A percentile compares a stretch with the other conserved stretches of the same genome.
phyloP scores from a whole-genome alignment of 345 rosid genomes.

The Lepidium aucheri region DNA sequence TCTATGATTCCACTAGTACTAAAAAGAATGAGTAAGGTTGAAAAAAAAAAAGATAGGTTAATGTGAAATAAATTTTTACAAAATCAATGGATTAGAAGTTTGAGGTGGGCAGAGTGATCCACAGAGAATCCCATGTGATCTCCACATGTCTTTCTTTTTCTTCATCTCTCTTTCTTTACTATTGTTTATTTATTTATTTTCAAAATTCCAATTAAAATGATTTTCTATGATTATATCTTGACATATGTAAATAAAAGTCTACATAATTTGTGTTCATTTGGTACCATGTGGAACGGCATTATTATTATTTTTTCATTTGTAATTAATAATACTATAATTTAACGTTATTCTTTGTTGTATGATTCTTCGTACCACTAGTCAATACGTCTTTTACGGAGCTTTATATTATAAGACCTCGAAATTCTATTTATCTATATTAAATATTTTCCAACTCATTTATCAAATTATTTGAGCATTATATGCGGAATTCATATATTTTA shows the following conservation, averaged over 20 bases:
- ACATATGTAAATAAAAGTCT: not conserved
- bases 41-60: slow-evolving; percentile 10
- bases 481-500: no score
- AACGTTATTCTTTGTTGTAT: not conserved
- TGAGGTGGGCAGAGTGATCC: slow-evolving; percentile 23
- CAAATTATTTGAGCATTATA: no score
- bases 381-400: not conserved
- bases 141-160: slow-evolving; percentile 26
- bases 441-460: no score
- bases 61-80: slow-evolving; percentile 3
- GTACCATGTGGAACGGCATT: not conserved
- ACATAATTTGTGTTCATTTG: not conserved
- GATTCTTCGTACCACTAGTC: not conserved
- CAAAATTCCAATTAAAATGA: not conserved
- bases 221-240: slow-evolving; percentile 1
- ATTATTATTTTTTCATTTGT: not conserved
- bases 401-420: not conserved
- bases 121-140: slow-evolving; percentile 32
- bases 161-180: not conserved
- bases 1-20: no score
- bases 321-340: not conserved
- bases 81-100: slow-evolving; percentile 20
- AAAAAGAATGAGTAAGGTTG: no score
- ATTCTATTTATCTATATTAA: not conserved
- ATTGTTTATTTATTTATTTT: not conserved